These are phyloP conservation scores for Cronartium quercuum DNA, from an alignment of 1,284 basidiomycete genomes.

Conservation along the genomic window DNA sequence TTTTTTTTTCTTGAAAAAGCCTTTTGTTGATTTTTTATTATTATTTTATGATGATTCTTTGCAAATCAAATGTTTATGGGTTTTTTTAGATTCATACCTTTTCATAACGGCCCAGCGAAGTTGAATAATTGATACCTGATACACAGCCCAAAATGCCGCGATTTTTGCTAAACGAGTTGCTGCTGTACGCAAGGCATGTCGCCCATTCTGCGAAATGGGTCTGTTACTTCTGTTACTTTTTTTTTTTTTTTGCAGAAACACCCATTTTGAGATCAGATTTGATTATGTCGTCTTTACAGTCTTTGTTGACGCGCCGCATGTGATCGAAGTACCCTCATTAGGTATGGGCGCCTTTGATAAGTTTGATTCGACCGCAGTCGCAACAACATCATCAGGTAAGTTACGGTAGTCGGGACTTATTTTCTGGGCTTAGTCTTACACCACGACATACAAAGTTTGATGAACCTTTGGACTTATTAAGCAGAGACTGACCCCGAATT, in stretches of 20 bases:
- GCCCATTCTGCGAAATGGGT: constrained; percentile 26
- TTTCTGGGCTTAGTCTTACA: too few species aligned
- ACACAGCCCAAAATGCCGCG: constrained; percentile 20
- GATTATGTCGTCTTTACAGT: not conserved
- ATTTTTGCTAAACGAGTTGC: constrained; percentile 34
- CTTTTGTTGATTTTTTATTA: too few species aligned
- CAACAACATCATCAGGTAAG: not conserved
- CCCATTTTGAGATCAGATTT: too few species aligned
- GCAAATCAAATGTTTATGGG: too few species aligned
- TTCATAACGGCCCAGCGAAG: too few species aligned
- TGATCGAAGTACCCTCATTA: constrained; percentile 16
- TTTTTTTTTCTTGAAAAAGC: too few species aligned
- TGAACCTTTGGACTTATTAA: not conserved
- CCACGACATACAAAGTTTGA: not conserved
- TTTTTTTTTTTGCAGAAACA: not conserved
- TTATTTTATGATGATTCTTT: too few species aligned
- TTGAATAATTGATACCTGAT: too few species aligned
- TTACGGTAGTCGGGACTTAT: too few species aligned
- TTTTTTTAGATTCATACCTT: too few species aligned
- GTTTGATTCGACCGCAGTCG: constrained; percentile 23
- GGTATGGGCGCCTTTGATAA: constrained; percentile 4
- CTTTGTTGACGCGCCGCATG: constrained; percentile 34
- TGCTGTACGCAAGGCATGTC: constrained; percentile 22
- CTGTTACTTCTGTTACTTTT: not conserved
- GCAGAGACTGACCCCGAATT: constrained; percentile 34